Conservation (phyloP, 2,329 filamentous ascomycete genomes). For the Xylariaceae sp. region DNA sequence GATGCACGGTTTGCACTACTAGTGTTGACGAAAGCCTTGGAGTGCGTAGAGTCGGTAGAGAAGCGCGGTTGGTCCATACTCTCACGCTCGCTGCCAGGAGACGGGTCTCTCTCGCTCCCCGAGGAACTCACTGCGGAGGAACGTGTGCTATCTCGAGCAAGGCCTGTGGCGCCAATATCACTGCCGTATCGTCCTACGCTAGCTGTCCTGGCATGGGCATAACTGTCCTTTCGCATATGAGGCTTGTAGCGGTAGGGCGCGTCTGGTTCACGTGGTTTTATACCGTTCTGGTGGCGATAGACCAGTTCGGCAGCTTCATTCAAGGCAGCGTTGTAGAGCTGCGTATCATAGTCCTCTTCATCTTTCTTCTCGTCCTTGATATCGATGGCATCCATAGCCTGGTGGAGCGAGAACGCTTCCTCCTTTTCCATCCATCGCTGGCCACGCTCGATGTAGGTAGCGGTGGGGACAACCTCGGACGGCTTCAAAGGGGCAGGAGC, state of each 20-base stretch:
- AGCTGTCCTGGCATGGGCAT: constrained; percentile 60
- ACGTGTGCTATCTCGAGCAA: constrained; percentile 41
- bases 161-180: constrained; percentile 42
- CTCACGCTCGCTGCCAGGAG: constrained; percentile 30
- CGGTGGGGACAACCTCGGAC: constrained; percentile 57
- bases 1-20: constrained; percentile 34
- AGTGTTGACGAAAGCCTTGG: constrained; percentile 38
- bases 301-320: constrained; percentile 75
- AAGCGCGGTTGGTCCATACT: constrained; percentile 33
- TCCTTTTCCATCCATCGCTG: constrained; percentile 77
- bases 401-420: constrained; percentile 63
- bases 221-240: constrained; percentile 66
- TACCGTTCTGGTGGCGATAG: constrained; percentile 65
- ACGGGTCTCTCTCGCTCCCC: constrained; percentile 41
- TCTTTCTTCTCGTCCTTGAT: constrained; percentile 34
- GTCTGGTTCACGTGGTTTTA: constrained; percentile 50
- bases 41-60: constrained; percentile 33
- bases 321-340: constrained; percentile 64
- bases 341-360: constrained; percentile 50
- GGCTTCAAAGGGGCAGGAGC: constrained; percentile 45
- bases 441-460: constrained; percentile 67
- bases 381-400: constrained; percentile 70
- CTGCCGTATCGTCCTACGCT: constrained; percentile 49
- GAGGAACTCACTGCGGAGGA: constrained; percentile 50
- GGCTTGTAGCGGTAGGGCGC: constrained; percentile 63